A percentile compares a stretch with the other conserved stretches of the same genome.
Conservation (phyloP, 805 yeast genomes). For the Saccharomycopsis capsularis region DNA sequence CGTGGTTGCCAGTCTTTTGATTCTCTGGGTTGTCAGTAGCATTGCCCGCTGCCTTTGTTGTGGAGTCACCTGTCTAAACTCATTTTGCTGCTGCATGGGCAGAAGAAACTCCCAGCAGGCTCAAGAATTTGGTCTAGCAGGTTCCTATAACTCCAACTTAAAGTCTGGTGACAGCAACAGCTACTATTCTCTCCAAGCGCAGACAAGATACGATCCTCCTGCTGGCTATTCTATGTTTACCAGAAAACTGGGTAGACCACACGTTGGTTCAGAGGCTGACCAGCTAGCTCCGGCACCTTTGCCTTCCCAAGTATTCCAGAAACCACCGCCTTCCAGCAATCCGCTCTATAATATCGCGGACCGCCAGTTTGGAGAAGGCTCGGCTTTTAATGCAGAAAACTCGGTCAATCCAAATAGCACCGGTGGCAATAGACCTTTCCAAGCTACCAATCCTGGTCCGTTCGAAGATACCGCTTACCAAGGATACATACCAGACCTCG, state of each 20-base stretch:
- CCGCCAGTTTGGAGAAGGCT: constrained; percentile 8
- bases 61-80: constrained; percentile 36
- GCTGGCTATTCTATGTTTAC: constrained; percentile 6
- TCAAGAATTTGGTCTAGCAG: neutral
- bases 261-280: too few relatives aligned
- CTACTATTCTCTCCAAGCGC: neutral
- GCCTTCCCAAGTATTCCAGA: constrained; percentile 12
- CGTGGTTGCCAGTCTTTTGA: constrained; percentile 41
- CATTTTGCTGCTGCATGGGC: constrained; percentile 44
- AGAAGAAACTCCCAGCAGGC: too few relatives aligned
- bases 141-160: too few relatives aligned
- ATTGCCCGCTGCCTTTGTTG: constrained; percentile 41
- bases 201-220: constrained; percentile 2
- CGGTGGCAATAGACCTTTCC: neutral
- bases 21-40: constrained; percentile 42
- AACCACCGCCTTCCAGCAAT: constrained; percentile 3
- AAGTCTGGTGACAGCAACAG: too few relatives aligned
- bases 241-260: neutral
- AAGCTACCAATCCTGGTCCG: neutral
- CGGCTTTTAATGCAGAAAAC: neutral
- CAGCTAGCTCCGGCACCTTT: constrained; percentile 13
- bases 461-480: neutral
- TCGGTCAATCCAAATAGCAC: neutral
- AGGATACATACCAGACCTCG: too few relatives aligned
- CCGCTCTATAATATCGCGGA: constrained; percentile 13